Evolutionary conservation across 305 asterid genomes (phyloP).

Genomic region (Rubia peregrina): DNA sequence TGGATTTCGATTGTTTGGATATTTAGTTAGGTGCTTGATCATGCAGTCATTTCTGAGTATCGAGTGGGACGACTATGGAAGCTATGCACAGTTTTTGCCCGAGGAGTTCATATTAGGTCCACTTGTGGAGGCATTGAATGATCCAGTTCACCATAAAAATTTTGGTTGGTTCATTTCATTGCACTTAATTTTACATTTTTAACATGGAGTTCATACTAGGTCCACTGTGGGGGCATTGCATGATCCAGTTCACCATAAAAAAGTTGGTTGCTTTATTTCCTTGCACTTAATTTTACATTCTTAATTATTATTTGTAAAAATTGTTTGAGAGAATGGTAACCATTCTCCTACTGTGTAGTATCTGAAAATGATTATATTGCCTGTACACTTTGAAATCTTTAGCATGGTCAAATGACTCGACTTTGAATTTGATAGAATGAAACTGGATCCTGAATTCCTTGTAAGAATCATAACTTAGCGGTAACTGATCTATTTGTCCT

Average conservation of each 20-base stretch:
- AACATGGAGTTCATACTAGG: slow-evolving; percentile 53
- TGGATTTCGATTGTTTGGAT: slow-evolving; percentile 12
- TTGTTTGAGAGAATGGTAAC: not conserved
- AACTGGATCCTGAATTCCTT: not conserved
- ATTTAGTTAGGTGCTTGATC: slow-evolving; percentile 74
- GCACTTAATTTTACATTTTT: not conserved
- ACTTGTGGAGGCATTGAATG: slow-evolving; percentile 69
- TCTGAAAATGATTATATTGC: not conserved
- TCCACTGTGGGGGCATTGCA: slow-evolving; percentile 73
- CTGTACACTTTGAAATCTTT: not conserved
- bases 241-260: slow-evolving; percentile 90
- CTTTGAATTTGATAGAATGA: not conserved
- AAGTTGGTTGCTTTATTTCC: slow-evolving; percentile 61
- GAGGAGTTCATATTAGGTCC: slow-evolving; percentile 71
- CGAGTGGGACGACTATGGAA: slow-evolving; percentile 54
- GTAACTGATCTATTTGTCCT: not conserved
- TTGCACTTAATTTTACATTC: not conserved
- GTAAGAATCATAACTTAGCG: slow-evolving; percentile 2
- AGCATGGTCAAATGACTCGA: not conserved
- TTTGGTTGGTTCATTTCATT: slow-evolving; percentile 57
- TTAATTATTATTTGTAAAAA: not conserved
- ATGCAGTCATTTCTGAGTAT: slow-evolving; percentile 78
- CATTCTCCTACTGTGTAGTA: not conserved
- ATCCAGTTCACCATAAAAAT: slow-evolving; percentile 86
- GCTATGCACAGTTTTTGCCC: slow-evolving; percentile 49